Conservation (phyloP, 2,329 filamentous ascomycete genomes). For the Parascedosporium putredinis region DNA sequence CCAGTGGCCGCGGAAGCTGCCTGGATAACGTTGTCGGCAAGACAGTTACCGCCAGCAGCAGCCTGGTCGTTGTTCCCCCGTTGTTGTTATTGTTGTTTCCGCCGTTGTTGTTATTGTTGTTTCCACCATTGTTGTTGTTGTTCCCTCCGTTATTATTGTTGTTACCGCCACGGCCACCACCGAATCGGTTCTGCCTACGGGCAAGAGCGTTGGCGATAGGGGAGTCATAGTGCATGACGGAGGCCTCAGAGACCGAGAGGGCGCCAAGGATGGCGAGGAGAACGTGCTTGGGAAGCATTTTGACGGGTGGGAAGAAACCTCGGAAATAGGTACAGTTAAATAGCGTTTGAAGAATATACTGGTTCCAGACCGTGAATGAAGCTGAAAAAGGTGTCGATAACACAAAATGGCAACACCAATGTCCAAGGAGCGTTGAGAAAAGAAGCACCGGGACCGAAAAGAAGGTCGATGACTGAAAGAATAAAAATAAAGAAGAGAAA, state of each 20-base stretch:
- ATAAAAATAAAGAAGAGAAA: constrained; percentile 20
- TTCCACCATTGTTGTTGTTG: constrained; percentile 11
- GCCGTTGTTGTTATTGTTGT: constrained; percentile 10
- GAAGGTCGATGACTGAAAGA: constrained; percentile 24
- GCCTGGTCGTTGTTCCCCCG: constrained; percentile 12
- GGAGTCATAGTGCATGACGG: constrained; percentile 25
- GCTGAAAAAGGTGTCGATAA: constrained; percentile 18
- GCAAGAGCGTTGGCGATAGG: constrained; percentile 27
- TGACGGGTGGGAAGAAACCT: constrained; percentile 18
- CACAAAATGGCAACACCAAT: constrained; percentile 25
- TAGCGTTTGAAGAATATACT: constrained; percentile 15
- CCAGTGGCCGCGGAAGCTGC: constrained; percentile 10
- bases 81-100: constrained; percentile 14
- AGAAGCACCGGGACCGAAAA: neutral
- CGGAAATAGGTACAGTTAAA: constrained; percentile 18
- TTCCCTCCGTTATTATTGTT: too few species aligned
- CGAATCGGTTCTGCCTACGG: constrained; percentile 28
- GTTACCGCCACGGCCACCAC: constrained; percentile 12
- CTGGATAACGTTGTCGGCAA: constrained; percentile 7
- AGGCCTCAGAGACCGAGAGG: constrained; percentile 33
- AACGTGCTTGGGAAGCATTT: constrained; percentile 42
- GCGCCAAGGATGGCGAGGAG: constrained; percentile 39
- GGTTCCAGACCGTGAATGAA: constrained; percentile 39
- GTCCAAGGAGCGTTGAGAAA: constrained; percentile 8
- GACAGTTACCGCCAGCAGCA: constrained; percentile 12